These are phyloP conservation scores for Oryza glaberrima DNA, from an alignment of 176 grass and related monocot genomes.

Conservation along the genomic window DNA sequence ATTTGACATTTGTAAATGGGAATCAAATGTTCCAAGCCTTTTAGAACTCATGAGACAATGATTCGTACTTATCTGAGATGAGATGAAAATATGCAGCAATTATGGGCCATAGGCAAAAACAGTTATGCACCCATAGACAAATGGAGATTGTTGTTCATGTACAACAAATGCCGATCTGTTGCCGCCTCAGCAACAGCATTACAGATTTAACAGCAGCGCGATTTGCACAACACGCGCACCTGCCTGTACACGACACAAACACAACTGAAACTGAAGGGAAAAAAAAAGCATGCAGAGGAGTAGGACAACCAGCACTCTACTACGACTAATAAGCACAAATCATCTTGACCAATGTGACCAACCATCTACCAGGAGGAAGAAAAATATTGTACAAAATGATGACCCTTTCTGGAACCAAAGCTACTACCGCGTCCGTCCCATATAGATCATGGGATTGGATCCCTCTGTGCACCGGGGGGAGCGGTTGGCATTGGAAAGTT, in stretches of 20 bases:
- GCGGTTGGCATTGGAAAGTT: slow-evolving; percentile 87
- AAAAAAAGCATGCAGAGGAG: background rate
- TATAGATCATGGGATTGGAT: slow-evolving; percentile 42
- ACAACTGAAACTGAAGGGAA: slow-evolving; percentile 4
- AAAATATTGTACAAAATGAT: slow-evolving; percentile 50
- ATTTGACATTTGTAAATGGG: background rate
- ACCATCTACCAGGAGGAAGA: slow-evolving; percentile 38
- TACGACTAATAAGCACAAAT: slow-evolving; percentile 40
- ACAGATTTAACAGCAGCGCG: background rate
- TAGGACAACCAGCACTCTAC: slow-evolving; percentile 8
- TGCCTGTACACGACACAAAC: slow-evolving; percentile 35
- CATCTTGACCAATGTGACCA: background rate
- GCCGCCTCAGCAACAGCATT: slow-evolving; percentile 12
- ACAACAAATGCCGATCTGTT: slow-evolving; percentile 35
- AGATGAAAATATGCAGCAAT: background rate
- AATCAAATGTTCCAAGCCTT: background rate
- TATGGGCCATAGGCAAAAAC: slow-evolving; percentile 50
- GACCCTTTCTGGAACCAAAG: slow-evolving; percentile 24
- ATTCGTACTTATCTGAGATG: too few relatives aligned
- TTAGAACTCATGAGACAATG: background rate
- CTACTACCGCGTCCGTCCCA: too few relatives aligned
- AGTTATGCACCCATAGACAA: slow-evolving; percentile 48
- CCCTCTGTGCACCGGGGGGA: slow-evolving; percentile 80
- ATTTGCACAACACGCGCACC: slow-evolving; percentile 8
- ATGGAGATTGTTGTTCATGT: slow-evolving; percentile 28